These are phyloP conservation scores for Metschnikowia lochheadii DNA, from an alignment of 805 yeast species.

Conservation along the genomic window DNA sequence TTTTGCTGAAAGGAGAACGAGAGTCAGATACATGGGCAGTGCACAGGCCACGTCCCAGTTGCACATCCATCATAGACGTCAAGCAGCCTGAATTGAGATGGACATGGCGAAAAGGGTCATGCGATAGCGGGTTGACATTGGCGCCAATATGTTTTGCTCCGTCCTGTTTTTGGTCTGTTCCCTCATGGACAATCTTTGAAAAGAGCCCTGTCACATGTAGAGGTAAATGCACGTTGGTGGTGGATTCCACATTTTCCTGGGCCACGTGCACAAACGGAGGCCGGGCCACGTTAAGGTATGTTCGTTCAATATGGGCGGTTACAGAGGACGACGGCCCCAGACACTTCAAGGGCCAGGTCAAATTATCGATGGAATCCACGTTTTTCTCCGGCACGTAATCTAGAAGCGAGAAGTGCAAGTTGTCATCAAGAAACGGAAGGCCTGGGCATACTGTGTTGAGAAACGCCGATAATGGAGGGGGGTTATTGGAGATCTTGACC, in stretches of 20 bases:
- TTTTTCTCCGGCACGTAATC: slow-evolving; percentile 10
- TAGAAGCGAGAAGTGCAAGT: slow-evolving; percentile 28
- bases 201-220: slow-evolving; percentile 45
- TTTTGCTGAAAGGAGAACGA: slow-evolving; percentile 29
- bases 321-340: slow-evolving; percentile 14
- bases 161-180: slow-evolving; percentile 35
- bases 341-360: slow-evolving; percentile 27
- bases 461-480: slow-evolving; percentile 29
- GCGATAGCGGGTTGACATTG: slow-evolving; percentile 46
- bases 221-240: slow-evolving; percentile 51
- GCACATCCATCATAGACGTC: slow-evolving; percentile 15
- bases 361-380: slow-evolving; percentile 8
- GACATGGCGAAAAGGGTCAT: slow-evolving; percentile 51
- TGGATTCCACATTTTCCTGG: slow-evolving; percentile 37
- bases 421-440: slow-evolving; percentile 27
- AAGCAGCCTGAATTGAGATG: slow-evolving; percentile 55
- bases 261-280: slow-evolving; percentile 26
- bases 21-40: slow-evolving; percentile 7
- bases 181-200: slow-evolving; percentile 28
- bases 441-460: slow-evolving; percentile 39
- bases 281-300: slow-evolving; percentile 35
- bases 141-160: slow-evolving; percentile 49
- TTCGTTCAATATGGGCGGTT: slow-evolving; percentile 17
- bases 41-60: slow-evolving; percentile 5
- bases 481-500: slow-evolving; percentile 10